Evolutionary conservation across 768 basidiomycete species (phyloP), one percentile per base, ranked within the genome.

Genomic region (Pisolithus microcarpus): DNA sequence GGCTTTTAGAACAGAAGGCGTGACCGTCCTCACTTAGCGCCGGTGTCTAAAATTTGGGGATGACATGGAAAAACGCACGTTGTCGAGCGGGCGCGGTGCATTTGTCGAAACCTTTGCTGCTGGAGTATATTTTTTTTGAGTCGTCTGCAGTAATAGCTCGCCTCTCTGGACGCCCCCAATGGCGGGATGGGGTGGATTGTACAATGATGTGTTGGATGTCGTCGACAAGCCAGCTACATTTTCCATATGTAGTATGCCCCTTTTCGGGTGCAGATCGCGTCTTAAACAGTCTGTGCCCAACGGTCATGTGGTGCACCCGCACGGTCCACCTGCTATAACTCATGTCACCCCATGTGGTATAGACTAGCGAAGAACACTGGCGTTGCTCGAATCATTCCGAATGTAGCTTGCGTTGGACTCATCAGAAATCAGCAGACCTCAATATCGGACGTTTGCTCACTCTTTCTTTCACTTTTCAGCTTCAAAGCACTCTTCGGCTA

Each of bases 31-130:
- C 11, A 15, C 23, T 50, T 44, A 44, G 23, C 26, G 13, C 21
- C 13, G 13, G 34, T 34, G 11, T 38, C 46, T 24, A 11, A 34
- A 34, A 23, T 24, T 31, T 18, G 13, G 23, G 18, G 19, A 26
- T n/a, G 3, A 26, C 24, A 8, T 19, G 13, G 24, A 50, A 38
- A 56, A 42, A 65, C 69, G 47, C 50, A 69, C 70, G 56, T 68
- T 61, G 56, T 50, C 30, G 51, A 43, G 21, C 38, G 49, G 31
- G 23, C 30, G 9, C 19, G 28, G 34, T 53, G 24, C 60, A 61
- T 62, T 21, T 43, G 39, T 21, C 1, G 18, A 23, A 44, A 43
- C 23, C 28, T 26, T 30, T 19, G 7, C 23, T 26, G 16, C n/a
- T 18, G 15, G 1, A 44, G n/a, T 44, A 26, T 44, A 30, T 10